phyloP scores from a whole-genome alignment of 148 eudicot genomes.

The Drosera capensis region DNA sequence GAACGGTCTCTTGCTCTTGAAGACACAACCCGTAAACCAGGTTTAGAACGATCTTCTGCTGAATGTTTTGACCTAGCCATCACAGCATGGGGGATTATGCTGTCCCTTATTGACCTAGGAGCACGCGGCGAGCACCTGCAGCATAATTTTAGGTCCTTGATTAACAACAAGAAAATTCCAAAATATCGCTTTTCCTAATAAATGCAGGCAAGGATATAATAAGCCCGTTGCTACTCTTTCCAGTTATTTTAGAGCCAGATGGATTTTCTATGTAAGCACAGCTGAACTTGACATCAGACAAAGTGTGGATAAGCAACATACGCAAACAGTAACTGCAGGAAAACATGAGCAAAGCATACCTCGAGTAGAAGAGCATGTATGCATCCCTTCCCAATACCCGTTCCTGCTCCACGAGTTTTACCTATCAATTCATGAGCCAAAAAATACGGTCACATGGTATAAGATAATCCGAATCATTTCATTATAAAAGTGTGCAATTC shows the following conservation, averaged over 20 bases:
- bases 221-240: too few relatives aligned
- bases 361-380: constrained; percentile 19
- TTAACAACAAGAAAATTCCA: too few relatives aligned
- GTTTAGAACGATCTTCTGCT: constrained; percentile 7
- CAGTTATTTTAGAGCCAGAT: too few relatives aligned
- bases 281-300: too few relatives aligned
- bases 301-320: too few relatives aligned
- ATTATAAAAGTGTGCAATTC: background rate
- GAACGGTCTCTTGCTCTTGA: constrained; percentile 11
- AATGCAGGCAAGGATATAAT: background rate
- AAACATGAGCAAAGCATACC: constrained; percentile 28
- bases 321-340: background rate
- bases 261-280: too few relatives aligned
- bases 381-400: constrained; percentile 26
- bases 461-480: background rate
- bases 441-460: background rate
- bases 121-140: constrained; percentile 82
- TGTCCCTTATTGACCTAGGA: constrained; percentile 49
- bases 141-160: constrained; percentile 1
- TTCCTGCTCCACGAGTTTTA: constrained; percentile 46
- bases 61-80: constrained; percentile 21
- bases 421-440: constrained; percentile 22
- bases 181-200: too few relatives aligned
- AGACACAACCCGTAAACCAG: constrained; percentile 5
- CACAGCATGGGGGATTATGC: constrained; percentile 22